Evolutionary conservation across 352 stramenopile genomes (phyloP), one percentile per base, ranked within the genome.

Genomic region (Phytopythium vexans): DNA sequence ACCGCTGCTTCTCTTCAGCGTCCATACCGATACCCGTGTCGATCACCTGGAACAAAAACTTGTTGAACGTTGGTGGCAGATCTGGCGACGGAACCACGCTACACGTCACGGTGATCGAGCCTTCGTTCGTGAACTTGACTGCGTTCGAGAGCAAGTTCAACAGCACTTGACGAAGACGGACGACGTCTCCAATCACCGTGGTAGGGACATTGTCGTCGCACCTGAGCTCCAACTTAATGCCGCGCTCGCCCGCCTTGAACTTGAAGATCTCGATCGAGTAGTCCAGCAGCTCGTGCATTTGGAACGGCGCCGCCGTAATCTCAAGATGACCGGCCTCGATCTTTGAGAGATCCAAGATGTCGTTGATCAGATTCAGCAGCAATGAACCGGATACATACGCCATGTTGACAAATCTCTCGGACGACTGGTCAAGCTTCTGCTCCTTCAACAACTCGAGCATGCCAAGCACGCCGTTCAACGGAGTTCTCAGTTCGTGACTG

Each of bases 311-410:
- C 12, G 77, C 68, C 35, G 95, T 89, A 15, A 97, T 86, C 48
- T 96, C 86, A 32, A 97, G 64, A 43, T 97, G 86, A 0, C 92
- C 92, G 52, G 88, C 88, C 66, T 98, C 92, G 33, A 97, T 92
- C 64, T 97, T 98, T n/a, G 83, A 96, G 58, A 96, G 77, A 53
- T 97, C 89, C n/a, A 98, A 49, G 36, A 97, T 89, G 54, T 97
- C 89, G 49, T 96, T 96, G 58, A 97, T 96, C 35, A 98, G 55
- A 42, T 92, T 93, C 45, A 97, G 72, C 10, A 98, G 54, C 16
- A 94, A 62, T 11, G 80, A 92, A 1, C 85, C 85, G 0, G 82
- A 92, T 7, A 92, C 82, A 53, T 92, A 92, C 9, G 82, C 82
- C 75, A 92, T 94, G 58, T 94, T 78, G 3, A 92, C 85, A 51